Conservation (phyloP, 2,329 filamentous ascomycete species). For the Elsinoe australis region DNA sequence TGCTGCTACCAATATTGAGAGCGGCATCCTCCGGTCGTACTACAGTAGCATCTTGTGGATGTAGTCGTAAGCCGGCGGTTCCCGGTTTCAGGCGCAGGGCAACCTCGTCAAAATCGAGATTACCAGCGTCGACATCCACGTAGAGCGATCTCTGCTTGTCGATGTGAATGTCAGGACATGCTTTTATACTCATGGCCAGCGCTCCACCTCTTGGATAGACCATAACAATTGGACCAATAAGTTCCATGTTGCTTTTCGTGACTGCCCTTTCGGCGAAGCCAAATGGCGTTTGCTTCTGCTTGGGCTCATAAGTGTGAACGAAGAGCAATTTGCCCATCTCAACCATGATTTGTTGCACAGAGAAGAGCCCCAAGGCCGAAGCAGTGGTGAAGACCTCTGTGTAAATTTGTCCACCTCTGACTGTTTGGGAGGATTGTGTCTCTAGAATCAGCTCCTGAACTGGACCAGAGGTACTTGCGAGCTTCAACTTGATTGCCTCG, state of each 20-base stretch:
- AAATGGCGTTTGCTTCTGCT: conserved; percentile 40
- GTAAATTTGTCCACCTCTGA: conserved; percentile 49
- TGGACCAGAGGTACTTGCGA: conserved; percentile 52
- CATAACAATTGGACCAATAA: conserved; percentile 45
- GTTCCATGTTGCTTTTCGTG: conserved; percentile 36
- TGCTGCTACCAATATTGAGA: conserved; percentile 38
- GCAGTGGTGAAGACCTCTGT: conserved; percentile 40
- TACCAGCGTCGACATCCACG: conserved; percentile 62
- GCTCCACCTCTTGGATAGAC: conserved; percentile 64
- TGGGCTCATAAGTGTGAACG: conserved; percentile 54
- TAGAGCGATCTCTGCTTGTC: conserved; percentile 73
- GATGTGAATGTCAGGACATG: conserved; percentile 66
- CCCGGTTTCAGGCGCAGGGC: conserved; percentile 49
- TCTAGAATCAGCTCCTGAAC: conserved; percentile 62
- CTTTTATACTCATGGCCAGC: conserved; percentile 59
- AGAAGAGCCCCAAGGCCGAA: conserved; percentile 64
- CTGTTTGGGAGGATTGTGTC: conserved; percentile 36
- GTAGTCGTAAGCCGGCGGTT: conserved; percentile 53
- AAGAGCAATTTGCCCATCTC: conserved; percentile 56
- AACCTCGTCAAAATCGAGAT: conserved; percentile 54
- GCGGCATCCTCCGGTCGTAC: conserved; percentile 38
- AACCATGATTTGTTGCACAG: conserved; percentile 64
- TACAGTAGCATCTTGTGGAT: conserved; percentile 43
- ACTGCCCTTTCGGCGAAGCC: conserved; percentile 39
- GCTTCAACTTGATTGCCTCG: conserved; percentile 55